Evolutionary conservation across 2,329 filamentous ascomycete species (phyloP), one percentile per base, ranked within the genome.

Genomic region (Fusarium citri): DNA sequence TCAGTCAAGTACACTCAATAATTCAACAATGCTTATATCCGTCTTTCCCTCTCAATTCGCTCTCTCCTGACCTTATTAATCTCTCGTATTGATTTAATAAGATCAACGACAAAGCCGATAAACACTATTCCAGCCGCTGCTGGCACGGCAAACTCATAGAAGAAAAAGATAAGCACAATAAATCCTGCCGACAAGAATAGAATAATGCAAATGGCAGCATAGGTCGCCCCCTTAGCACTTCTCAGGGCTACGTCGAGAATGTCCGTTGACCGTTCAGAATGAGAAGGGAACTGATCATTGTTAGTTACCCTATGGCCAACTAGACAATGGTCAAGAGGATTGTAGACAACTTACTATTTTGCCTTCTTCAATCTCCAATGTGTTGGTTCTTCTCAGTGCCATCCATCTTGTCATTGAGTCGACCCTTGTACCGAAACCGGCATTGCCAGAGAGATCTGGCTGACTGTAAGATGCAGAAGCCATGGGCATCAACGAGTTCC

Each of bases 361-460:
- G 9, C 55, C 65, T 34, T 61, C 42, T 45, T 68, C 64, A 20
- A 70, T 25, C 34, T 59, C 46, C 16, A 31, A 25, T 9, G 46
- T 56, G 10, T 49, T 66, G 25, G 22, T 42, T 56, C 66, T 61
- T 25, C 16, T 49, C 9, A 50, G 50, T 10, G 47, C 28, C 50
- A 53, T 49, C 54, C 50, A 62, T 28, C 55, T 48, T 3, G 65
- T 48, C 49, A 46, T 55, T 40, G 55, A 61, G 25, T 69, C 50
- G n/a, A 31, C 43, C 14, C 60, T 56, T 20, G 46, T 50, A 23
- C 51, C 63, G 16, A 51, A 45, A 20, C 66, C 59, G 37, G n/a
- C 20, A 48, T 51, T 65, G 14, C 34, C 47, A 18, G 63, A 53
- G 23, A 66, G 63, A 26, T 66, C 54, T 25, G 61, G 60, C 25